Base-by-base conservation (phyloP, 1,284 basidiomycete genomes). In the Boletus hoseneyae region DNA sequence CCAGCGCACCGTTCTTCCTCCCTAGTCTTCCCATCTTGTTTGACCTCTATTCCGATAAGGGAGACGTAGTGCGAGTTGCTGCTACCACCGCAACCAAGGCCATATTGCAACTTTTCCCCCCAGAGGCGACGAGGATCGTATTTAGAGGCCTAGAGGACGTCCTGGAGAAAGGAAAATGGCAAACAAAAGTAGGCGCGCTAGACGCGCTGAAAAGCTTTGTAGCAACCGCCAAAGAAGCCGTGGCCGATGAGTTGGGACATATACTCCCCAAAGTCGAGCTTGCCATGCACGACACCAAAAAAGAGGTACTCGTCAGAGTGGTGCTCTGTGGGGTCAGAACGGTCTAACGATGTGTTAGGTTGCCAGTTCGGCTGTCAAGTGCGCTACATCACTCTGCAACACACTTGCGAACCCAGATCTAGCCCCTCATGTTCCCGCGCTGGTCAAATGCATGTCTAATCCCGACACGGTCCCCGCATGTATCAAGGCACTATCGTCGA, bases 201-300 rank as follows among this genome's bases (percentile, higher is more conserved):
- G 95, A 98, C 66, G 83, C 90, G 4, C 81, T 94, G 64, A 88
- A 83, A 66, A 73, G 72, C 42, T 85, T 93, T 56, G 86, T 90
- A 42, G 73, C 75, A 38, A 76, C 80, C 11, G 82, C 90, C 16
- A 83, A 82, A 61, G 91, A 94, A 56, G 83, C 84, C 61, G 87
- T 98, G 47, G 94, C 93, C 38, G 82, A 84, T 46, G 85, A 96
- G 66, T 77, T 99, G 34, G 94, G 85, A 16, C 73, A 78, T 33
- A 83, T 92, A 42, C 82, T 98, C 43, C 96, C 95, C 13, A 86
- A 86, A 61, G 83, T 99, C 27, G 94, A 97, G 66, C 75, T 74
- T 42, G 85, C 93, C 12, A 96, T 99, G 94, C 93, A 97, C 68
- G 96, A 99, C 71, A 98, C 96, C 58, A 99, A 98, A 72, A 73